Conservation (phyloP, 305 asterid species). For the Solanum hybrid region DNA sequence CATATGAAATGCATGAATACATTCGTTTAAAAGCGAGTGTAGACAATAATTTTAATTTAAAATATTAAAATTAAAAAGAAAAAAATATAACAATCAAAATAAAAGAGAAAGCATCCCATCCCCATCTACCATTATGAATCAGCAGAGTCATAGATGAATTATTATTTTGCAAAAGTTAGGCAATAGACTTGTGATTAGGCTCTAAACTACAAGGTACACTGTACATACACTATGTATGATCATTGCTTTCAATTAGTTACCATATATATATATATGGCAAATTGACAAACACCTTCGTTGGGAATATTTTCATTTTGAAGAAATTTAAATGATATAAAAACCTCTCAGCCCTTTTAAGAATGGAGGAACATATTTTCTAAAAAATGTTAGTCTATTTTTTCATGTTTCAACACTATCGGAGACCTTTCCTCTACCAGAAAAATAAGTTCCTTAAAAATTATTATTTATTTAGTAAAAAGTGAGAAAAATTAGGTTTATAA, state of each 20-base stretch:
- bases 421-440: background rate
- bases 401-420: background rate
- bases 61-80: too few species aligned
- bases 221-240: too few species aligned
- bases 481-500: too few species aligned
- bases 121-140: background rate
- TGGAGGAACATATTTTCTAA: background rate
- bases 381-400: accelerated
- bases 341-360: background rate
- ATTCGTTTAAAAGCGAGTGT: background rate
- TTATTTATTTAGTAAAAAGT: too few species aligned
- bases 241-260: too few species aligned
- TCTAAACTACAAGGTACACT: background rate
- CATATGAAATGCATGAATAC: background rate
- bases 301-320: background rate
- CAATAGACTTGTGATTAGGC: background rate
- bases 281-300: background rate
- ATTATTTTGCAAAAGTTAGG: background rate
- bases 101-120: background rate
- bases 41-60: too few species aligned
- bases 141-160: background rate
- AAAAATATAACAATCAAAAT: background rate
- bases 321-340: background rate
- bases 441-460: background rate
- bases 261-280: background rate